phyloP scores from a whole-genome alignment of 2,329 filamentous ascomycete genomes.

The Fusarium falciforme region DNA sequence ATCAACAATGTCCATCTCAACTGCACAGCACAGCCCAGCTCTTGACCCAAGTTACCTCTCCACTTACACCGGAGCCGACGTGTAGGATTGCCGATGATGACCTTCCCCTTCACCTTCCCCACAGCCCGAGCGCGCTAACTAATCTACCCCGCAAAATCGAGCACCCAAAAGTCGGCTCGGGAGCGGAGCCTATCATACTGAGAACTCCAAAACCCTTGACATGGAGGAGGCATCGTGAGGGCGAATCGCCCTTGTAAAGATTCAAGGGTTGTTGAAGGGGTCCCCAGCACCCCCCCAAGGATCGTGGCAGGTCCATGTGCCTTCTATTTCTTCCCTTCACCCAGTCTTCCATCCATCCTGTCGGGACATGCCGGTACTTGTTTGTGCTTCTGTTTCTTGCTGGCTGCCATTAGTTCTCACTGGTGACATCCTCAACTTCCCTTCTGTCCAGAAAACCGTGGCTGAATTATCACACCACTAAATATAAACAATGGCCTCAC shows the following conservation, averaged over 20 bases:
- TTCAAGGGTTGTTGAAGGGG: background rate
- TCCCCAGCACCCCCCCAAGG: background rate
- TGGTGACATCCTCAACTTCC: background rate
- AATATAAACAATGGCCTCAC: constrained; percentile 8
- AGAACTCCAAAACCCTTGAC: background rate
- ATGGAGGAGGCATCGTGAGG: background rate
- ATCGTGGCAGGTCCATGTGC: background rate
- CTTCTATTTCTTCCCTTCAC: constrained; percentile 4
- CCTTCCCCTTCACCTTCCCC: constrained; percentile 13
- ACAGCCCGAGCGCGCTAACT: constrained; percentile 17
- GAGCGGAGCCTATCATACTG: constrained; percentile 11
- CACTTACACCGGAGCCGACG: background rate
- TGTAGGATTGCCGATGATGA: background rate
- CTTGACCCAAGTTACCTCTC: background rate
- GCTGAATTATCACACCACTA: constrained; percentile 14
- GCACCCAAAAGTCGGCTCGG: constrained; percentile 2
- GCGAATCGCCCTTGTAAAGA: background rate
- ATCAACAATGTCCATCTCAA: background rate
- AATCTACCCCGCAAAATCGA: constrained; percentile 21
- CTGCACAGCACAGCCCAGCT: background rate
- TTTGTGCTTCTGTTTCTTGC: background rate
- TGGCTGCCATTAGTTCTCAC: background rate
- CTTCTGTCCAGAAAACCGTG: constrained; percentile 18
- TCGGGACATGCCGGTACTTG: background rate
- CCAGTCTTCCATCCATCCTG: constrained; percentile 1